Evolutionary conservation across 1,284 basidiomycete genomes (phyloP), one percentile per base, ranked within the genome.

Genomic region (Ceratobasidium sp.): DNA sequence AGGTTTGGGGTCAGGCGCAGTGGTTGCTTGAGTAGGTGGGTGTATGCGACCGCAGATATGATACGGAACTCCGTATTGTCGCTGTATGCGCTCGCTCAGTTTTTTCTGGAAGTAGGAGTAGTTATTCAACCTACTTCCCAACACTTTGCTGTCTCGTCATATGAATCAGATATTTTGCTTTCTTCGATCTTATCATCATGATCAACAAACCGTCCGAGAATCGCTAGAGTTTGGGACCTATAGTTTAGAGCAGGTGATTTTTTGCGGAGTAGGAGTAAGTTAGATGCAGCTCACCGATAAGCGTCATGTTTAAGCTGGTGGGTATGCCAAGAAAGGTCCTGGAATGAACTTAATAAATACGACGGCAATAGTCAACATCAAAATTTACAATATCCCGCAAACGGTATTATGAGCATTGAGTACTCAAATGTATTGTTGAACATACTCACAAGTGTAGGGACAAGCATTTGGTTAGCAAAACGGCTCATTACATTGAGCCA

Each of bases 251-350:
- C n/a, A 26, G 10, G 28, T 44, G 10, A 28, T 12, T 10, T 3
- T 40, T 10, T 6, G 20, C 46, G 57, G 38, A 15, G 42, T 28
- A 6, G n/a, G n/a, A n/a, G n/a, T n/a, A 7, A 46, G 38, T 46
- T 5, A 44, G 20, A 66, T 38, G 68, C 15, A 23, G 26, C 64
- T 2, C 33, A 76, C 48, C 77, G 56, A 68, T 88, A 88, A 12
- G 77, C 81, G 15, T 77, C 75, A 10, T 82, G 82, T 78, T 83
- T 83, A 38, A 88, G 83, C 67, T 88, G 87, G 62, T 88, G 88
- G 0, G 87, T 87, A 78, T 89, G 87, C 87, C 88, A 89, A 13
- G 84, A 84, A 7, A 88, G 81, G 77, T 89, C 88, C 66, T 64
- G 23, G 15, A 46, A 28, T 48, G 33, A 61, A 33, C 10, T 54